Evolutionary conservation across 1,284 basidiomycete species (phyloP).

Genomic region (Psilocybe mexicana): DNA sequence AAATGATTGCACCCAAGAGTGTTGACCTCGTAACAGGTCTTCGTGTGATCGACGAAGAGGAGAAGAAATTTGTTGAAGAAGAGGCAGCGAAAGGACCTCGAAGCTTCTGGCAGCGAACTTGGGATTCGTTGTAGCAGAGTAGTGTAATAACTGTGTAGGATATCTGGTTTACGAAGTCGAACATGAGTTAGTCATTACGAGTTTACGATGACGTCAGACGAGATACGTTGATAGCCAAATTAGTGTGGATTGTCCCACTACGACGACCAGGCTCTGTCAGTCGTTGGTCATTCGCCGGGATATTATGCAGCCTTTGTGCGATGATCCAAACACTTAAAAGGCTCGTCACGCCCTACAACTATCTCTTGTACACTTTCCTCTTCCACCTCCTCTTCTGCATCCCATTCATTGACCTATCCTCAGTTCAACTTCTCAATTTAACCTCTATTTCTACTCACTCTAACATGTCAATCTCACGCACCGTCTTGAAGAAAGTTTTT

Average conservation of each 20-base stretch:
- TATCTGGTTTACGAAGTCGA: background rate
- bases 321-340: conserved; percentile 14
- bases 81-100: conserved; percentile 43
- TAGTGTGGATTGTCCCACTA: conserved; percentile 6
- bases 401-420: background rate
- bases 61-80: conserved; percentile 45
- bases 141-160: too few species aligned
- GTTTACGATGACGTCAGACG: too few species aligned
- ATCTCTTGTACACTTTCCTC: conserved; percentile 1
- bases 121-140: conserved; percentile 37
- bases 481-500: conserved; percentile 73
- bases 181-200: too few species aligned
- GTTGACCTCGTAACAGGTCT: conserved; percentile 69
- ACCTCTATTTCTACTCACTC: conserved; percentile 20
- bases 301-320: background rate
- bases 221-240: background rate
- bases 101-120: conserved; percentile 36
- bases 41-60: conserved; percentile 66
- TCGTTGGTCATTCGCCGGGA: conserved; percentile 1
- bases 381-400: conserved; percentile 6
- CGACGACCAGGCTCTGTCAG: conserved; percentile 4
- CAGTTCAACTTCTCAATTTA: background rate
- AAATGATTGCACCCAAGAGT: conserved; percentile 48
- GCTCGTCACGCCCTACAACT: background rate
- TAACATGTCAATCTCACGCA: conserved; percentile 53